Conservation (phyloP, 352 stramenopile species). For the Phytophthora foliorum region DNA sequence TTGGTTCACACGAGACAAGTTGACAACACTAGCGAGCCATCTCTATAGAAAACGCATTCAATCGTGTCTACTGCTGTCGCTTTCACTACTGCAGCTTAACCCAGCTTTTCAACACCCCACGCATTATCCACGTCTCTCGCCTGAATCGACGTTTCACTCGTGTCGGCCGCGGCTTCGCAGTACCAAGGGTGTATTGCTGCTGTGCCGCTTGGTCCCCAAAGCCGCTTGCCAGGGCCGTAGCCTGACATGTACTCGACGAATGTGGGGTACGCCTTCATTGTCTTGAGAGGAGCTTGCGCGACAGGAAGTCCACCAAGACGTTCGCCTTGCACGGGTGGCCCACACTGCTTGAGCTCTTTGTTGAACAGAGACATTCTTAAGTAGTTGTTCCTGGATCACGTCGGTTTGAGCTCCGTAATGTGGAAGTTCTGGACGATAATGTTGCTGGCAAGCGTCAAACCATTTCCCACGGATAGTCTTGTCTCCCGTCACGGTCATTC, state of each 20-base stretch:
- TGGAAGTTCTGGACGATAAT: constrained; percentile 53
- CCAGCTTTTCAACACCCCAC: constrained; percentile 32
- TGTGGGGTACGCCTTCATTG: constrained; percentile 16
- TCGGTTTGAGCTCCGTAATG: constrained; percentile 54
- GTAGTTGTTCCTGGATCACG: too few species aligned
- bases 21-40: too few species aligned
- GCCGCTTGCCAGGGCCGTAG: background rate
- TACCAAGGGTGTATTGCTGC: too few species aligned
- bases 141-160: constrained; percentile 5
- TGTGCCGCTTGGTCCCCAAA: too few species aligned
- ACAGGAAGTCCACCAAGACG: constrained; percentile 20
- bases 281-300: constrained; percentile 29
- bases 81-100: constrained; percentile 16
- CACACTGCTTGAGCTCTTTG: too few species aligned
- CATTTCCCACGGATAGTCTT: constrained; percentile 51
- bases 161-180: too few species aligned
- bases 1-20: too few species aligned
- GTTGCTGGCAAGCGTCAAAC: constrained; percentile 35
- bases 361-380: too few species aligned
- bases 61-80: background rate
- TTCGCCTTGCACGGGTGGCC: constrained; percentile 34
- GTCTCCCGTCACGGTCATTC: constrained; percentile 39
- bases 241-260: constrained; percentile 14
- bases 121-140: constrained; percentile 26
- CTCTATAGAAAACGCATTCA: too few species aligned